Evolutionary conservation across 2,329 filamentous ascomycete species (phyloP), one percentile per base, ranked within the genome.

Genomic region (Diplocarpon mali): DNA sequence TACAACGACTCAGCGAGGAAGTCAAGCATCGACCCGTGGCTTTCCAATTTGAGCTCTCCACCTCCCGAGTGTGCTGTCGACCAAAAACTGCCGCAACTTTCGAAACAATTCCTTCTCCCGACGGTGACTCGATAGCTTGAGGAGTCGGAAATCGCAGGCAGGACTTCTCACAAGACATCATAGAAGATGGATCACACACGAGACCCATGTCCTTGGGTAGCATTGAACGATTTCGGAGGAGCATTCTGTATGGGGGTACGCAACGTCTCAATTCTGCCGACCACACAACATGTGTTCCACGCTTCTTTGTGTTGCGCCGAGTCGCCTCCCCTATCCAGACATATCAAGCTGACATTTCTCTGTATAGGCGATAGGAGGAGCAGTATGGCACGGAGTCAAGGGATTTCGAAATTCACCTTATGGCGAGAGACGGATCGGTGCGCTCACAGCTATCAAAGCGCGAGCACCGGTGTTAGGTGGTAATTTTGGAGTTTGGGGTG

Each of bases 401-500:
- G 92, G 89, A 48, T 92, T 87, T 69, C 73, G 88, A 64, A 93
- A 86, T 69, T 85, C 80, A 47, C 85, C 85, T 31, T 87, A 94
- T 65, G 92, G 92, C 64, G 92, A 98, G 72, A 79, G 92, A 64
- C 78, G 90, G 65, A 90, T 96, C 72, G 92, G 92, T 64, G 86
- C 92, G 57, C 76, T 98, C 68, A 95, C 90, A 59, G 92, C 92
- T 49, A 88, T 98, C 69, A 98, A 98, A 75, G 89, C 92, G 63
- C 84, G 92, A 63, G 92, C 92, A 35, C 92, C 92, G 2, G 90
- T 96, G 29, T 76, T 96, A 38, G 92, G 92, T 61, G 92, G 92
- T 60, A 98, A 98, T 73, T 98, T 96, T 60, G 90, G 90, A 59
- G 87, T 94, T 46, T 96, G 92, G 90, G 90, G 92, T 63, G 92